These are phyloP conservation scores for Saccharomycopsis guyanensis DNA, from an alignment of 805 yeast species.

Conservation along the genomic window DNA sequence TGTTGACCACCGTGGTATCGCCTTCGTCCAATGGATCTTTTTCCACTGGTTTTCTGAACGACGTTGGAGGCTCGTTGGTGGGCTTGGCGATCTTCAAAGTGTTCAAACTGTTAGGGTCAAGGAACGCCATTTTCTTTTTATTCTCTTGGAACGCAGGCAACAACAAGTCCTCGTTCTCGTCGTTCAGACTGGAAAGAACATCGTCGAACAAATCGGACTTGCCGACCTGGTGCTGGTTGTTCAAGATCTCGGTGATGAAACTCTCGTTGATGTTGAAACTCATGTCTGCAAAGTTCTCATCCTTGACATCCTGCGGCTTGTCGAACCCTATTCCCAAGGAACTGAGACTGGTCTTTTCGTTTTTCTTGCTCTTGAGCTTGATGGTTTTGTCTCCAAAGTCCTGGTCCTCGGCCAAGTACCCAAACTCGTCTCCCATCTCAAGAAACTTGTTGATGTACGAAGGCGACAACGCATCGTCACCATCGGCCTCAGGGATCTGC, in stretches of 20 bases:
- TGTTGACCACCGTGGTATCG: conserved; percentile 21
- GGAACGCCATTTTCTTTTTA: conserved; percentile 2
- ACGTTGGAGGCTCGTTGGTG: background rate
- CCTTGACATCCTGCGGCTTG: background rate
- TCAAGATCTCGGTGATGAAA: conserved; percentile 17
- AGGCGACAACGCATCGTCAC: background rate
- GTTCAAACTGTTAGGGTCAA: conserved; percentile 7
- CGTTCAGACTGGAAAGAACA: conserved; percentile 1
- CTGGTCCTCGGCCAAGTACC: background rate
- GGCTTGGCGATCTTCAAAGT: background rate
- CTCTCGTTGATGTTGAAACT: conserved; percentile 20
- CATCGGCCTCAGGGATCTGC: background rate
- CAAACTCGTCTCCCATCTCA: background rate
- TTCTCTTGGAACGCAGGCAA: conserved; percentile 8
- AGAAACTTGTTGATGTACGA: conserved; percentile 1
- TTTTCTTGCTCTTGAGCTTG: background rate
- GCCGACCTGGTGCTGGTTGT: background rate
- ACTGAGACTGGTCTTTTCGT: background rate
- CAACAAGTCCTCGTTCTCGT: background rate
- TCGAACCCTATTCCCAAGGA: conserved; percentile 1
- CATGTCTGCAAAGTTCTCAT: conserved; percentile 7
- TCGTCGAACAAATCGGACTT: background rate
- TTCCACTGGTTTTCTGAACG: background rate
- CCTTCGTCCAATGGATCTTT: conserved; percentile 19
- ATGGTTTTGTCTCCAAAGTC: background rate